phyloP scores from a whole-genome alignment of 805 yeast species.

The Suhomyces canberraensis region DNA sequence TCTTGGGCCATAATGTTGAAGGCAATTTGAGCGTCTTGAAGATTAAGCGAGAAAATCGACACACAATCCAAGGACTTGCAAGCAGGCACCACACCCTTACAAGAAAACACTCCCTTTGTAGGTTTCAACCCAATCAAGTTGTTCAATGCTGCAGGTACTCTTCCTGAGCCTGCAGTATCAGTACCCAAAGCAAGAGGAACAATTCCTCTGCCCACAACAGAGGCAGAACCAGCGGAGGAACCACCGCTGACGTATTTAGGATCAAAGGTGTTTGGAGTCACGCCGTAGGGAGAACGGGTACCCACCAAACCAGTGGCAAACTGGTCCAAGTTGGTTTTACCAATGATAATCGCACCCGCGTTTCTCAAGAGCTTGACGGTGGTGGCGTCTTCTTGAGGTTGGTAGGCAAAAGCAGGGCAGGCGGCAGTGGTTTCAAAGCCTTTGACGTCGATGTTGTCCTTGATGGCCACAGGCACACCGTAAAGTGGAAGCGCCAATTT shows the following conservation, averaged over 20 bases:
- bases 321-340: conserved; percentile 94
- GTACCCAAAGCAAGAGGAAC: conserved; percentile 92
- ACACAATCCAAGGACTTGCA: conserved; percentile 93
- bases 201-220: conserved; percentile 82
- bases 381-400: conserved; percentile 70
- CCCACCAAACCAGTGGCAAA: conserved; percentile 98
- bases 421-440: conserved; percentile 90
- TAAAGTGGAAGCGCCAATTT: conserved; percentile 62
- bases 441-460: conserved; percentile 89
- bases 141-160: conserved; percentile 95
- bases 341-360: conserved; percentile 92
- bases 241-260: conserved; percentile 87
- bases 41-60: conserved; percentile 73
- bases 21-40: conserved; percentile 79
- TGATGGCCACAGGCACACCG: conserved; percentile 94
- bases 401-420: conserved; percentile 78
- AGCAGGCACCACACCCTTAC: conserved; percentile 95
- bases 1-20: conserved; percentile 69
- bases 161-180: conserved; percentile 97
- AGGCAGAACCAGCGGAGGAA: conserved; percentile 94
- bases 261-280: conserved; percentile 76
- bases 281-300: conserved; percentile 91
- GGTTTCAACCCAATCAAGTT: conserved; percentile 92
- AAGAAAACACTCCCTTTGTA: conserved; percentile 81
- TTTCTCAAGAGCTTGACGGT: conserved; percentile 68